phyloP scores from a whole-genome alignment of 257 asterid species.

The Haberlea rhodopensis region DNA sequence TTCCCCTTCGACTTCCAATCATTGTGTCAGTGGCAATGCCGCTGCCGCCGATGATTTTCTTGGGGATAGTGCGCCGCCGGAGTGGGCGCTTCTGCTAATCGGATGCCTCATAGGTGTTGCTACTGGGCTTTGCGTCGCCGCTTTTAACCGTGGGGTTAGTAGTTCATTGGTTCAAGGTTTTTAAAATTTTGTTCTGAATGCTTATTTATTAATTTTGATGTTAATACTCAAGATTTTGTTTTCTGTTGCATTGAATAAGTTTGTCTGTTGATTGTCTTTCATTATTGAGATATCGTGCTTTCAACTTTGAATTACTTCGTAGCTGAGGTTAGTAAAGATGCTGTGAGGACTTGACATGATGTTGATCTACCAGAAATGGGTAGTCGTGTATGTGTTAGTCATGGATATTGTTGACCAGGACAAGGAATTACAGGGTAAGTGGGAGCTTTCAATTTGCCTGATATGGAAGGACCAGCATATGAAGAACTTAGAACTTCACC shows the following conservation, averaged over 20 bases:
- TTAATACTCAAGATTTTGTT: too few species aligned
- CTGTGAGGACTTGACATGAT: too few species aligned
- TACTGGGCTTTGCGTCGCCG: slow-evolving; percentile 88
- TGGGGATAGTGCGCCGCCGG: slow-evolving; percentile 94
- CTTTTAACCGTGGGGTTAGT: slow-evolving; percentile 93
- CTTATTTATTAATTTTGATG: too few species aligned
- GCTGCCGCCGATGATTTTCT: slow-evolving; percentile 56
- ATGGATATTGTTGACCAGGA: neutral
- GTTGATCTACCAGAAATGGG: neutral
- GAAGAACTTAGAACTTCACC: slow-evolving; percentile 1
- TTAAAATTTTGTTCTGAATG: neutral
- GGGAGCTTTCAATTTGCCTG: neutral
- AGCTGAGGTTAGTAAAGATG: too few species aligned
- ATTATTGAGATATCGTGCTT: too few species aligned
- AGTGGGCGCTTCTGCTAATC: slow-evolving; percentile 91
- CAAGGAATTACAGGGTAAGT: neutral
- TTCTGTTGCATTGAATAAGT: too few species aligned
- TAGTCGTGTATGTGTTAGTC: neutral
- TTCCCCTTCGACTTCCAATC: slow-evolving; percentile 44
- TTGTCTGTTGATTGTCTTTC: too few species aligned
- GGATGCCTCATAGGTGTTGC: slow-evolving; percentile 97
- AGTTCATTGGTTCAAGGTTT: slow-evolving; percentile 30
- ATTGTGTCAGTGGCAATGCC: slow-evolving; percentile 28
- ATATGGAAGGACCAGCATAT: too few species aligned
- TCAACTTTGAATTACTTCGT: too few species aligned